Percentiles rank a stretch among this genome's conserved stretches.
Conservation (phyloP, 1,284 basidiomycete genomes). For the Volvariella volvacea region DNA sequence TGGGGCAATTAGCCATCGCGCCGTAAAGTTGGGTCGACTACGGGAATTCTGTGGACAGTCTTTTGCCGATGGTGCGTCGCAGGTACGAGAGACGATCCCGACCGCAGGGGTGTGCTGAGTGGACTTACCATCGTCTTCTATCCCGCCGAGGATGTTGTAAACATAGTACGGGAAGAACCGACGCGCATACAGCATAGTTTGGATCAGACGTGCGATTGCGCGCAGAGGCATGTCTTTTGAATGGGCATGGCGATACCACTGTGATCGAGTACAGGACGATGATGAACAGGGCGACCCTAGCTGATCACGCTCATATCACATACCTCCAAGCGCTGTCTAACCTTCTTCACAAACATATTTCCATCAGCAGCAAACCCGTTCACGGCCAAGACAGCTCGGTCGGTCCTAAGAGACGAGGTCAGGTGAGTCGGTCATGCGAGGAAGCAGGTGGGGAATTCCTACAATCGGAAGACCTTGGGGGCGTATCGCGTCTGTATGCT, state of each 20-base stretch:
- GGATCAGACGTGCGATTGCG: constrained; percentile 89
- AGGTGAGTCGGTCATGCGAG: constrained; percentile 3
- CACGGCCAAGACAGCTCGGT: constrained; percentile 86
- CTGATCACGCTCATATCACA: constrained; percentile 14
- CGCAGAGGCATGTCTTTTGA: constrained; percentile 90
- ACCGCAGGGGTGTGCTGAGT: neutral
- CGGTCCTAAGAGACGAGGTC: constrained; percentile 54
- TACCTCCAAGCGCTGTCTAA: constrained; percentile 90
- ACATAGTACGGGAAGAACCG: constrained; percentile 97
- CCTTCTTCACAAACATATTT: constrained; percentile 92
- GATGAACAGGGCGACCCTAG: constrained; percentile 9
- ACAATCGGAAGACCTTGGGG: constrained; percentile 86
- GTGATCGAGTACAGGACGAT: constrained; percentile 10
- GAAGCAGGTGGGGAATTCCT: constrained; percentile 17
- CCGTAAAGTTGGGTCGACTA: constrained; percentile 6
- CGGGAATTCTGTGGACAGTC: constrained; percentile 1
- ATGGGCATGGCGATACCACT: constrained; percentile 96
- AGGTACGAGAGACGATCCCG: neutral
- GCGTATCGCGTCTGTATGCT: constrained; percentile 94
- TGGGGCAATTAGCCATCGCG: constrained; percentile 9
- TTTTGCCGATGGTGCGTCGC: constrained; percentile 10
- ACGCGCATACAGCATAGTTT: constrained; percentile 91
- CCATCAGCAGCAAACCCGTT: constrained; percentile 95
- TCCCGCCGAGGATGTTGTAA: constrained; percentile 90
- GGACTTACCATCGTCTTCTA: constrained; percentile 86